A percentile compares a stretch with the other conserved stretches of the same genome.
Evolutionary conservation across 805 yeast genomes (phyloP).

Genomic region (Kodamaea hsintzibuensis): DNA sequence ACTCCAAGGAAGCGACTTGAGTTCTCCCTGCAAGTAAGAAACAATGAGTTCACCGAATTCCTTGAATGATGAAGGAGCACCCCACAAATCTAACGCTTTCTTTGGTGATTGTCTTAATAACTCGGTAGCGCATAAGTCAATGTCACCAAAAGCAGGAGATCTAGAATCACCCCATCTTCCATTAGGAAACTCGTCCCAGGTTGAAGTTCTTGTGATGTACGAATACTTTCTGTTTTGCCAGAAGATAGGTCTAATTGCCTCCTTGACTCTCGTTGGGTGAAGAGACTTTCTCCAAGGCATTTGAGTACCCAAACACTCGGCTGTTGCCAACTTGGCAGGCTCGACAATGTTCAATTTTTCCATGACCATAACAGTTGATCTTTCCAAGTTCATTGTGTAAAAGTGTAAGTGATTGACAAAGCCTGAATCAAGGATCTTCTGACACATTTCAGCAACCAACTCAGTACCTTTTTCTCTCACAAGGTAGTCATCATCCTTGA

Average conservation of each 20-base stretch:
- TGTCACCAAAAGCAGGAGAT: slow-evolving; percentile 94
- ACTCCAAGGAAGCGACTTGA: slow-evolving; percentile 88
- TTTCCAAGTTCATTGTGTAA: slow-evolving; percentile 96
- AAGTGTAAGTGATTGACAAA: slow-evolving; percentile 85
- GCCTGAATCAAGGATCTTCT: slow-evolving; percentile 66
- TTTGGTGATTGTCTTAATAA: slow-evolving; percentile 80
- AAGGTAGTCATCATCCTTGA: slow-evolving; percentile 85
- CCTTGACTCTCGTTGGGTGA: slow-evolving; percentile 75
- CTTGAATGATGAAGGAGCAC: slow-evolving; percentile 59
- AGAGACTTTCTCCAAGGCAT: slow-evolving; percentile 93
- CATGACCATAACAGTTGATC: slow-evolving; percentile 83
- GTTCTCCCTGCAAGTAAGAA: slow-evolving; percentile 67
- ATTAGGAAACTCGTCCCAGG: slow-evolving; percentile 98
- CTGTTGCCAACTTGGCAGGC: slow-evolving; percentile 37
- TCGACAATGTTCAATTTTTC: slow-evolving; percentile 67
- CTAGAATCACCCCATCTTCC: slow-evolving; percentile 99
- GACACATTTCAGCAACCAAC: slow-evolving; percentile 82
- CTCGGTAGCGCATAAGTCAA: slow-evolving; percentile 77
- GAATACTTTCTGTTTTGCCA: slow-evolving; percentile 94
- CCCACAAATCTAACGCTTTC: slow-evolving; percentile 86
- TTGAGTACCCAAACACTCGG: slow-evolving; percentile 17
- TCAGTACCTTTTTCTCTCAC: slow-evolving; percentile 87
- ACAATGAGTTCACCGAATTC: slow-evolving; percentile 68
- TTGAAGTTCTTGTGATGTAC: slow-evolving; percentile 83
- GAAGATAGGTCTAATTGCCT: slow-evolving; percentile 88